These are phyloP conservation scores for Myotisia sp. DNA, from an alignment of 2,329 filamentous ascomycete species.

Conservation along the genomic window DNA sequence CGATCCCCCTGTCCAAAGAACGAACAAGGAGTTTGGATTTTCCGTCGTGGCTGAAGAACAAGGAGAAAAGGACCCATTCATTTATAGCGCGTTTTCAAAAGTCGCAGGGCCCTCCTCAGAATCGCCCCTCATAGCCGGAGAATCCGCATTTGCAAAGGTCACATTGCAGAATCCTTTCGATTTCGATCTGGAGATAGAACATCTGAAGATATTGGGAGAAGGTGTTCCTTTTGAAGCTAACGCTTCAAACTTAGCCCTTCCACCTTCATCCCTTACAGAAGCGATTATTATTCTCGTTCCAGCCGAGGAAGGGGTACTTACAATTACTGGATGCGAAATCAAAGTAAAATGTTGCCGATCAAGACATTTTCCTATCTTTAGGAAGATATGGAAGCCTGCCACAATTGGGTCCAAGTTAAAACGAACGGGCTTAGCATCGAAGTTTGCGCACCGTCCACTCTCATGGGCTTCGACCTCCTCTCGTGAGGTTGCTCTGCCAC, in stretches of 20 bases:
- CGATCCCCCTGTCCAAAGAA: slow-evolving; percentile 52
- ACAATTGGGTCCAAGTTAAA: slow-evolving; percentile 64
- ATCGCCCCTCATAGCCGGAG: slow-evolving; percentile 61
- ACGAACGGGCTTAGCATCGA: slow-evolving; percentile 49
- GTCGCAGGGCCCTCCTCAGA: slow-evolving; percentile 44
- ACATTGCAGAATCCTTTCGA: slow-evolving; percentile 91
- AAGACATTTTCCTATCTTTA: slow-evolving; percentile 71
- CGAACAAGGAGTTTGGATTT: slow-evolving; percentile 36
- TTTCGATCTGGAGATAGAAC: slow-evolving; percentile 79
- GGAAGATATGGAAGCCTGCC: slow-evolving; percentile 58
- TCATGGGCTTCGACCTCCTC: slow-evolving; percentile 32
- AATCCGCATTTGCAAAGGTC: slow-evolving; percentile 62
- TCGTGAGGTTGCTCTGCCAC: slow-evolving; percentile 20
- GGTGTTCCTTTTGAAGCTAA: slow-evolving; percentile 58
- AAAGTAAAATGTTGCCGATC: slow-evolving; percentile 71
- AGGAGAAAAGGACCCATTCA: slow-evolving; percentile 57
- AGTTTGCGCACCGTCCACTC: slow-evolving; percentile 34
- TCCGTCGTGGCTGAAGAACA: slow-evolving; percentile 26
- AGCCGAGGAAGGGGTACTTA: slow-evolving; percentile 51
- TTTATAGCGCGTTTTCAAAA: slow-evolving; percentile 87
- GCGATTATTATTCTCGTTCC: slow-evolving; percentile 58
- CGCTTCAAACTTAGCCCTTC: slow-evolving; percentile 52
- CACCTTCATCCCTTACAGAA: slow-evolving; percentile 70
- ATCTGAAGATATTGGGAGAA: slow-evolving; percentile 57
- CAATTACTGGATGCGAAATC: slow-evolving; percentile 62